Base-by-base conservation (phyloP, 78 protist genomes). In the Polysphondylium violaceum region DNA sequence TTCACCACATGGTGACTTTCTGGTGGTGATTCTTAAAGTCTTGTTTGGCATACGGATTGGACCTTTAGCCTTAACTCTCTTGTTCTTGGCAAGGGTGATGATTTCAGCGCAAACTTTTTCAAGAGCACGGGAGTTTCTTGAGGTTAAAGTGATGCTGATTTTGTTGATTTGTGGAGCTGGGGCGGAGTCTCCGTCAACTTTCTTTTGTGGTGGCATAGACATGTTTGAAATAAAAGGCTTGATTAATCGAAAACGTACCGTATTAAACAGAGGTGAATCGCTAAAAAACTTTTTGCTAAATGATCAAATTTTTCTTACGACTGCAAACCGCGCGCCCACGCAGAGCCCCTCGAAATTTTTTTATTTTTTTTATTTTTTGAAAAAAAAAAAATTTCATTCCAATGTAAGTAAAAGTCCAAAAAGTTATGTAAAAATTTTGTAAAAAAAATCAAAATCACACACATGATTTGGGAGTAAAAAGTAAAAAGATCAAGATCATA, bases 1-100 rank as follows among this genome's bases (percentile, higher is more conserved):
- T 92, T 99, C 98, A 92, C 99, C 99, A 94, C 99, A 98, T 50
- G 99, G 99, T 23, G 99, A 95, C 95, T 99, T 99, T 53, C 99
- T 93, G 93, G 99, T 98, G 83, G 99, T 97, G 73, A 99, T 93
- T 72, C 96, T 93, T 64, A 99, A 97, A 40, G 40, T 51, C 95
- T 97, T 97, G 93, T 99, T 99, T 56, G 99, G 99, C 94, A 99
- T 92, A 74, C 99, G 98, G 75, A 98, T 97, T 74, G 99, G 99
- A n/a, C 99, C 99, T 91, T 94, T 90, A 75, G 96, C 95, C 76
- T 40, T 88, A 61, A 98, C 83, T 53, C 78, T 64, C 94, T 97
- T 81, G 89, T 92, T 93, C 89, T 95, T 93, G 73, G 99, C 99
- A 40, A 96, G 96, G 31, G 55, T 35, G 91, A 98, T 87, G 87